Evolutionary conservation across 768 basidiomycete genomes (phyloP).

Genomic region (Pluteus cervinus): DNA sequence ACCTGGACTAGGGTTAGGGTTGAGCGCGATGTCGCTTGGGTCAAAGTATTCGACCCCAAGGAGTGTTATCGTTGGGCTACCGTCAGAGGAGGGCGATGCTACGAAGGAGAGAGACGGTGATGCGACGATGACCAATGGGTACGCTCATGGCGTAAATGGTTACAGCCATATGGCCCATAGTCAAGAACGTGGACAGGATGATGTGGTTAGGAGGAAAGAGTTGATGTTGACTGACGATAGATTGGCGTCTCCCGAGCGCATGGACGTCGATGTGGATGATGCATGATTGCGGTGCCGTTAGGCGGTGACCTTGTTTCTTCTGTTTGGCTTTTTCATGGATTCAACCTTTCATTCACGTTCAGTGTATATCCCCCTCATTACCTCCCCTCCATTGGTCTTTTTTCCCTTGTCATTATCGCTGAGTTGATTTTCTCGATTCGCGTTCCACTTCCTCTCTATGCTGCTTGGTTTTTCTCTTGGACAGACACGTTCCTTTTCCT

Average conservation of each 20-base stretch:
- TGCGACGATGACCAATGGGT: slow-evolving; percentile 21
- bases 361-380: too few species aligned
- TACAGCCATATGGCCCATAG: slow-evolving; percentile 23
- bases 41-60: slow-evolving; percentile 25
- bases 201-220: slow-evolving; percentile 8
- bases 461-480: too few species aligned
- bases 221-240: too few species aligned
- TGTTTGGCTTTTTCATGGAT: not conserved
- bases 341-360: slow-evolving; percentile 3
- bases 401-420: too few species aligned
- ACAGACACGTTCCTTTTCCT: too few species aligned
- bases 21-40: slow-evolving; percentile 17
- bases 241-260: too few species aligned
- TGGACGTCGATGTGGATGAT: slow-evolving; percentile 21
- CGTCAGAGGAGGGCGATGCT: slow-evolving; percentile 14
- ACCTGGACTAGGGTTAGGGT: slow-evolving; percentile 17
- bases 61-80: slow-evolving; percentile 14
- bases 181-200: slow-evolving; percentile 10
- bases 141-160: slow-evolving; percentile 9
- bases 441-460: too few species aligned
- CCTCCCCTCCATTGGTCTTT: too few species aligned
- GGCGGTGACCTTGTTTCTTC: not conserved
- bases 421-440: too few species aligned
- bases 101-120: slow-evolving; percentile 9
- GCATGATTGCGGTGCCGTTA: not conserved